These are phyloP conservation scores for Lactifluus volemus DNA, from an alignment of 768 basidiomycete genomes.

Conservation along the genomic window DNA sequence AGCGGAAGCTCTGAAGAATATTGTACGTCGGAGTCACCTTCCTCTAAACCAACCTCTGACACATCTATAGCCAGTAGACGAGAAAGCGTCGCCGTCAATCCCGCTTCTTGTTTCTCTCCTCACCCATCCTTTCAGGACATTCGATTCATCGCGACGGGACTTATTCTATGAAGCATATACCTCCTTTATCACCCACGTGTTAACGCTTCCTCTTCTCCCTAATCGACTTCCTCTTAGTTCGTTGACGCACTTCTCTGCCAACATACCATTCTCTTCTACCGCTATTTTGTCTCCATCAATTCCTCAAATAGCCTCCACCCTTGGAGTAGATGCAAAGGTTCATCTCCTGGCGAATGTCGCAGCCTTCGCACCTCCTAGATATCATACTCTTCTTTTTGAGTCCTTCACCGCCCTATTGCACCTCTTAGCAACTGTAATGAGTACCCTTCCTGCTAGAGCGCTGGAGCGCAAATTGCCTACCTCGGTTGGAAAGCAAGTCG, in stretches of 20 bases:
- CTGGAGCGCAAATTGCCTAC: slow-evolving; percentile 36
- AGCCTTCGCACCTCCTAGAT: slow-evolving; percentile 55
- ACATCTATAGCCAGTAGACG: slow-evolving; percentile 40
- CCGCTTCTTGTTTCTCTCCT: slow-evolving; percentile 51
- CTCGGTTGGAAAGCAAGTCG: slow-evolving; percentile 1
- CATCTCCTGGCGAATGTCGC: slow-evolving; percentile 69
- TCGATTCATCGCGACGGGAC: slow-evolving; percentile 1
- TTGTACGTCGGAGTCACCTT: slow-evolving; percentile 35
- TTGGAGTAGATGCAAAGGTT: slow-evolving; percentile 30
- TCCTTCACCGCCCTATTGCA: slow-evolving; percentile 46
- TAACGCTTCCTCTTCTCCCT: slow-evolving; percentile 59
- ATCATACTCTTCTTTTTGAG: slow-evolving; percentile 37
- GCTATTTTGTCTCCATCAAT: slow-evolving; percentile 26
- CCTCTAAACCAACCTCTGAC: background rate
- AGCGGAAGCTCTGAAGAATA: slow-evolving; percentile 37
- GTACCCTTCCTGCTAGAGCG: slow-evolving; percentile 41
- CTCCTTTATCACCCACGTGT: slow-evolving; percentile 3
- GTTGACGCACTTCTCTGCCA: slow-evolving; percentile 55
- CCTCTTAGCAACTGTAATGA: slow-evolving; percentile 44
- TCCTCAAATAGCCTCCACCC: slow-evolving; percentile 12
- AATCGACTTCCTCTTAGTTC: slow-evolving; percentile 57
- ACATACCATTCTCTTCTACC: slow-evolving; percentile 47
- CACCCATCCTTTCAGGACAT: slow-evolving; percentile 47
- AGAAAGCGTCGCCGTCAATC: slow-evolving; percentile 46
- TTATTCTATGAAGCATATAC: slow-evolving; percentile 9